Base-by-base conservation (phyloP, 768 basidiomycete species). In the Pleurotus djamor region DNA sequence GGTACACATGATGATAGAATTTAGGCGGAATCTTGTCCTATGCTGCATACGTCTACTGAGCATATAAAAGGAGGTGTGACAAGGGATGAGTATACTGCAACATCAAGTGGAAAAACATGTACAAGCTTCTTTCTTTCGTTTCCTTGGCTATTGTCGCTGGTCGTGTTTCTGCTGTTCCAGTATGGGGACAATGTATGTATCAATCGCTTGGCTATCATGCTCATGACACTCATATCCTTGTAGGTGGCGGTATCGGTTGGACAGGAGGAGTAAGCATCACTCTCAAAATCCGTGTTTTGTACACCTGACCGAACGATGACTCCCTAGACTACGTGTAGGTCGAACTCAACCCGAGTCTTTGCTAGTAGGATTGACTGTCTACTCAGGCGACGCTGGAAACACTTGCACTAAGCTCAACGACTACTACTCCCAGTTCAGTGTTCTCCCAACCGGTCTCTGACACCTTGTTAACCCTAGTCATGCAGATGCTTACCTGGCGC, bases 111-210 rank as follows among this genome's bases (percentile, higher is more conserved):
- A 33, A 44, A 28, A 13, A 13, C 35, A 71, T 71, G 70, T 64
- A 60, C 38, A 69, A 68, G 54, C 61, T 72, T 36, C 58, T 69
- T 33, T 60, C 66, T 28, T 50, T 70, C 45, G 67, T 72, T 17
- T 63, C 66, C 37, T 47, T 72, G 16, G 69, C 66, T 21, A 55
- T 69, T 32, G 50, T 64, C 35, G 57, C 60, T 44, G 63, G 62
- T 35, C 63, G 65, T 16, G 62, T 61, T n/a, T 57, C 65, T 37
- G 65, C 67, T 33, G 68, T 71, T n/a, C 60, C 69, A 14, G 62
- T 69, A 8, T 74, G 66, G 64, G 72, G 69, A 41, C 72, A 74
- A 66, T 74, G 72, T 72, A 61, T 13, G 64, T 45, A 16, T 35
- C 21, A 28, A 28, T 32, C 41, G 7, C 12, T 48, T 49, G 13